Evolutionary conservation across 305 asterid species (phyloP).

Genomic region (Fraxinus dipetala): DNA sequence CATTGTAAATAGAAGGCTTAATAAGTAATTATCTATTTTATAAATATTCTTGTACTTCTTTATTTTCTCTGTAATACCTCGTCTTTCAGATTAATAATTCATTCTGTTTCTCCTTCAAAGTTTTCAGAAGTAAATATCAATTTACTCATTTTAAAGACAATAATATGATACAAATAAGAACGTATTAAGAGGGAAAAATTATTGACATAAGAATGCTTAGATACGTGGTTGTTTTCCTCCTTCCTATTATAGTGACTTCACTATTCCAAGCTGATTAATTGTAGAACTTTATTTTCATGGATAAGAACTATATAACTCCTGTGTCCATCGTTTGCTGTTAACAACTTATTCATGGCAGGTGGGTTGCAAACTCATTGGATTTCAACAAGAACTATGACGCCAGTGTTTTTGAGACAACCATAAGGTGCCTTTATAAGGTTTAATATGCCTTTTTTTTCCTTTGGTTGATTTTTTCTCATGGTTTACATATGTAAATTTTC

Average conservation of each 20-base stretch:
- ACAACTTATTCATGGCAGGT: constrained; percentile 59
- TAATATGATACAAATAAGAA: background rate
- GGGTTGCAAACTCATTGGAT: constrained; percentile 87
- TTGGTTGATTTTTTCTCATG: constrained; percentile 30
- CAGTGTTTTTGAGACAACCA: constrained; percentile 98
- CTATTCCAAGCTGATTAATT: constrained; percentile 2
- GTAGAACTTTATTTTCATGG: constrained; percentile 9
- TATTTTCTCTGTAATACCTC: background rate
- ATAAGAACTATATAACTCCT: constrained; percentile 6
- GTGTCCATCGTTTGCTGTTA: constrained; percentile 25
- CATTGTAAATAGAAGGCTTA: constrained; percentile 12
- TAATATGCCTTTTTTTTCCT: constrained; percentile 40
- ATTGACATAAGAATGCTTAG: constrained; percentile 12
- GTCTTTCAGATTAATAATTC: constrained; percentile 2
- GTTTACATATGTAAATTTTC: background rate
- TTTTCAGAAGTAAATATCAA: background rate
- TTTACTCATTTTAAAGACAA: constrained; percentile 10
- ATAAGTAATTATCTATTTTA: background rate
- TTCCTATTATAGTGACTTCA: background rate
- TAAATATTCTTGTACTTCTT: background rate
- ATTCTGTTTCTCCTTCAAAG: constrained; percentile 8
- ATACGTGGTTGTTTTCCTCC: constrained; percentile 11
- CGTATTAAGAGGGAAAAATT: background rate
- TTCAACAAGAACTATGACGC: constrained; percentile 95
- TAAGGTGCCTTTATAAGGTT: constrained; percentile 98